These are phyloP conservation scores for Schizothecium vesticola DNA, from an alignment of 495 filamentous ascomycete genomes.

Conservation along the genomic window DNA sequence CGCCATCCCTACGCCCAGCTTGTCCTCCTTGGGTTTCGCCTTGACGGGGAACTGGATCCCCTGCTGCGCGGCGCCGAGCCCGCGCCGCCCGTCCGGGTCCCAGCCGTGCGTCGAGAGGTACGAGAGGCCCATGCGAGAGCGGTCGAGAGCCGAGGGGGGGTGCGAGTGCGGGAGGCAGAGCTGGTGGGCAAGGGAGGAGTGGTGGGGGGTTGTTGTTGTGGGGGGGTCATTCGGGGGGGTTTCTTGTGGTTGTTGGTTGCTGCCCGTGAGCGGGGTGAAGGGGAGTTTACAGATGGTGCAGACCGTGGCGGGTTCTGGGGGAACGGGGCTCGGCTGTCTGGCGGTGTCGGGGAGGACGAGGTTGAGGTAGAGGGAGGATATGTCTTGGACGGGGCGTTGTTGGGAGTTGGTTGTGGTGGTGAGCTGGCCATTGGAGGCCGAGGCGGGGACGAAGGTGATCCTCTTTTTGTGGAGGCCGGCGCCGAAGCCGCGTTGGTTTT, in stretches of 20 bases:
- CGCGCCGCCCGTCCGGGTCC: slow-evolving; percentile 74
- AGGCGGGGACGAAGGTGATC: slow-evolving; percentile 75
- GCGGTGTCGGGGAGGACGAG: slow-evolving; percentile 55
- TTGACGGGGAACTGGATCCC: slow-evolving; percentile 76
- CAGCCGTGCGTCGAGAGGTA: slow-evolving; percentile 76
- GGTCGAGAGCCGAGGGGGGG: slow-evolving; percentile 78
- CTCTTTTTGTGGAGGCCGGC: slow-evolving; percentile 69
- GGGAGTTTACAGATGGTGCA: slow-evolving; percentile 11
- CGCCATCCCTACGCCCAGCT: slow-evolving; percentile 61
- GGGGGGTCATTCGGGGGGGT: neutral
- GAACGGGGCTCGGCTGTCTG: neutral
- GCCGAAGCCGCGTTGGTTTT: slow-evolving; percentile 72
- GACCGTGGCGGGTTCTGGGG: neutral
- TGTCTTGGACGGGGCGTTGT: slow-evolving; percentile 26
- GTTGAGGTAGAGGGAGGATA: slow-evolving; percentile 64
- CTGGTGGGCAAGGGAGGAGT: slow-evolving; percentile 75
- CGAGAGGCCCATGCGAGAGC: slow-evolving; percentile 67
- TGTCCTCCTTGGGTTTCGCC: slow-evolving; percentile 64
- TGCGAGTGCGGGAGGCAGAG: slow-evolving; percentile 72
- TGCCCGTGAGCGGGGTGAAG: neutral
- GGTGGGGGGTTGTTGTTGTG: slow-evolving; percentile 44
- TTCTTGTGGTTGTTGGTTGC: neutral
- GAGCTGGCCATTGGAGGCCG: slow-evolving; percentile 38
- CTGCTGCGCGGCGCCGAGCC: slow-evolving; percentile 65
- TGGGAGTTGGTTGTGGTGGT: slow-evolving; percentile 22